Base-by-base conservation (phyloP, 306 rosid species). In the Pueraria montana region DNA sequence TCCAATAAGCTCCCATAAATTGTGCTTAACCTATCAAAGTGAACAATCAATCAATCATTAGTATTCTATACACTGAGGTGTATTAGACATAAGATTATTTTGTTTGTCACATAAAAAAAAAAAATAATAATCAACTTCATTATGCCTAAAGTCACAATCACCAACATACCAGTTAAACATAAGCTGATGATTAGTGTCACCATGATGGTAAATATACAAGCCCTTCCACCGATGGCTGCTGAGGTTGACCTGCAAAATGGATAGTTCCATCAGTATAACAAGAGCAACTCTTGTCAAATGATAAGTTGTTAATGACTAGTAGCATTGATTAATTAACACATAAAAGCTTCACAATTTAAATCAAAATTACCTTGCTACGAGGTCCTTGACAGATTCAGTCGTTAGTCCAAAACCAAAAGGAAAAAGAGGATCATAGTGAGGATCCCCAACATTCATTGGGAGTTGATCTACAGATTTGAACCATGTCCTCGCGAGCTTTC, bases 401-500 rank as follows among this genome's bases (percentile, higher is more conserved):
- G 79, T 76, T 30, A 96, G 88, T 63, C 99, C 99, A 36, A 87
- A 94, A 55, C 86, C 96, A 58, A 90, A 90, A n/a, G 99, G 92
- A 81, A 84, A 96, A 56, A 96, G 99, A 14, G 98, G 98, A 87
- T 96, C 99, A 80, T 96, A 96, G 89, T 96, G 94, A 62, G 90
- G 77, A 92, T 92, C 98, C 30, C 92, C 96, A 11, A 88, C 43
- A 87, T 91, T 94, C 99, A 96, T 92, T 8, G 99, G 98, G 62
- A 96, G 95, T 78, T 96, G 98, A 86, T 92, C 98, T 0, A 92
- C 93, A 17, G 91, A 86, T 87, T 84, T 90, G 83, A 96, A 94
- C 99, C 98, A 96, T 59, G 99, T 94, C 79, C 98, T 91, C 10
- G 99, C 83, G 82, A 94, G 96, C 81, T 94, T 93, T 50, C 98